Base-by-base conservation (phyloP, 441 rosid species). In the Lepidium campestre region DNA sequence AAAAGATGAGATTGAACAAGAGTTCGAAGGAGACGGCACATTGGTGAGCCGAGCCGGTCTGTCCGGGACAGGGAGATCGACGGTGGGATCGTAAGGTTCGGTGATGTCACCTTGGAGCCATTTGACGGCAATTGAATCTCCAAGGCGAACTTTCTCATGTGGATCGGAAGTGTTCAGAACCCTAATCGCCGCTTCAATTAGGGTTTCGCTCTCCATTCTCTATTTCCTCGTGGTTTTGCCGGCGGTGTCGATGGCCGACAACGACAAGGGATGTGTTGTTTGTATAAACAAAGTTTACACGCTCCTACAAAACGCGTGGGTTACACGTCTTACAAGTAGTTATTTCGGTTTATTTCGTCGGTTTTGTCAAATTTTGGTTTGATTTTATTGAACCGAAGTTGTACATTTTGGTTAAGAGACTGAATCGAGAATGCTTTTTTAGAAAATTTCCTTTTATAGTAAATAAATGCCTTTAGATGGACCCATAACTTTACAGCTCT, bases 111-210 rank as follows among this genome's bases (percentile, higher is more conserved):
- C 98, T 70, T 78, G 77, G 11, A 88, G 96, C 97, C 98, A 86
- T 75, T 74, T 68, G 37, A 79, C 50, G 15, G 97, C 94, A 9
- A 82, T 71, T 6, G 77, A 77, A 74, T 83, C 94, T n/a, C 98
- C 94, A 18, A 90, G 83, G 10, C 67, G 69, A 5, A 93, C 94
- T 81, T 93, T 93, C 56, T 85, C 91, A 67, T 61, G 81, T 0
- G 96, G 98, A 75, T 93, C 94, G 7, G 85, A 74, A 12, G 97
- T 86, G 87, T 81, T 82, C 10, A 93, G 84, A 35, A 93, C 81
- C 40, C 82, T 75, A 25, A 85, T 70, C 65, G 96, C 97, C 36
- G 86, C 86, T 75, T 85, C 93, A 15, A 84, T 85, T 7, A 88
- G 76, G 52, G 94, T 93, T 77, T 85, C 88, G 53, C 62, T 64